A percentile compares a stretch with the other conserved stretches of the same genome.
phyloP scores from a whole-genome alignment of 1,139 yeast species.

The Pichia kudriavzevii region DNA sequence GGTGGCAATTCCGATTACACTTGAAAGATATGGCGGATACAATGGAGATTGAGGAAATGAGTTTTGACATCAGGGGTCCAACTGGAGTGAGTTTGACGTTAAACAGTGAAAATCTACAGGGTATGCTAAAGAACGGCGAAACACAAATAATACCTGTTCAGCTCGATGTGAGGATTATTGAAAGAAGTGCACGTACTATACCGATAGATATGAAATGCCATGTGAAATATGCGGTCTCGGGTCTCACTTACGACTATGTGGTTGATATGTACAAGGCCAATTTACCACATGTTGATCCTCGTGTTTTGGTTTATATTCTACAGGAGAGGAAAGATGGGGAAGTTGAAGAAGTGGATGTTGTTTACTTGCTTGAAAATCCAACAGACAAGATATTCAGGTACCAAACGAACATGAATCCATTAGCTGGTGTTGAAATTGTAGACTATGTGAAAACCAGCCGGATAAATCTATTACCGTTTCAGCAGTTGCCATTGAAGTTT shows the following conservation, averaged over 20 bases:
- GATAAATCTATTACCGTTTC: constrained; percentile 53
- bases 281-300: constrained; percentile 62
- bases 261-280: constrained; percentile 38
- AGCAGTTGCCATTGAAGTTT: constrained; percentile 36
- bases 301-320: constrained; percentile 42
- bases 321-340: constrained; percentile 13
- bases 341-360: constrained; percentile 28
- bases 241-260: constrained; percentile 5
- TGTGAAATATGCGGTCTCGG: constrained; percentile 1
- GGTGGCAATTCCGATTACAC: constrained; percentile 5
- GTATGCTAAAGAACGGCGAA: background rate
- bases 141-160: constrained; percentile 2
- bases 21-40: constrained; percentile 6
- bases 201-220: constrained; percentile 6
- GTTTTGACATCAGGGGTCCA: constrained; percentile 7
- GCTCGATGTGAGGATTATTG: constrained; percentile 6
- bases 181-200: constrained; percentile 2
- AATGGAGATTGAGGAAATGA: constrained; percentile 1
- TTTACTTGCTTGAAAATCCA: constrained; percentile 64
- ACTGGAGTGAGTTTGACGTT: constrained; percentile 4
- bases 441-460: constrained; percentile 20
- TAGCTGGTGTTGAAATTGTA: constrained; percentile 19
- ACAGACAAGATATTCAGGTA: constrained; percentile 62
- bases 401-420: constrained; percentile 37
- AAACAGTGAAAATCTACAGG: constrained; percentile 2